Conservation (phyloP, 768 basidiomycete genomes). For the Amanita thiersii region DNA sequence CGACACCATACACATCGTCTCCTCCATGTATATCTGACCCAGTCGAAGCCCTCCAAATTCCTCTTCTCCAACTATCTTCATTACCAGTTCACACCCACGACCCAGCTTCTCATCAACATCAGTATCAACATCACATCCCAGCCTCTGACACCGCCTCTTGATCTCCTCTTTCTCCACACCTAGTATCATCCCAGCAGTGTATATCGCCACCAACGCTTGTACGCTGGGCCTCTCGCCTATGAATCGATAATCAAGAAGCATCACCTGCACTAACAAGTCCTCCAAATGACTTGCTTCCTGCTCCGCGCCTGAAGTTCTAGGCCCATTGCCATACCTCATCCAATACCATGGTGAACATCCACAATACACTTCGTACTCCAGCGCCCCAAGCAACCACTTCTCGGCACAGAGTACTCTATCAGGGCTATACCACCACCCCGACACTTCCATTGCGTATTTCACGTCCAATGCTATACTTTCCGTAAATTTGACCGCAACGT, state of each 20-base stretch:
- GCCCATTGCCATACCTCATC: neutral
- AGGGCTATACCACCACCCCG: neutral
- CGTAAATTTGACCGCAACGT: neutral
- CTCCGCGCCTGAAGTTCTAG: neutral
- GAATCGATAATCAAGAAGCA: neutral
- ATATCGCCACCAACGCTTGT: neutral
- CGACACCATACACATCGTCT: neutral
- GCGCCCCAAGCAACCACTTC: neutral
- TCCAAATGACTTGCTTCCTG: neutral
- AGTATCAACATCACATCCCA: neutral
- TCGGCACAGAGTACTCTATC: neutral
- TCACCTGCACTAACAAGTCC: slow-evolving; percentile 4
- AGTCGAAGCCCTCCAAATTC: neutral
- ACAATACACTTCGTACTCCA: neutral
- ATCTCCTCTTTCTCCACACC: neutral
- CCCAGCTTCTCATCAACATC: neutral
- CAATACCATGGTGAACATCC: slow-evolving; percentile 9
- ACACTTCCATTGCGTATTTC: too few species aligned
- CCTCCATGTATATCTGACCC: neutral
- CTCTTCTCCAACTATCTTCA: neutral
- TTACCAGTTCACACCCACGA: neutral
- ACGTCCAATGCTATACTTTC: neutral
- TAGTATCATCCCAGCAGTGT: neutral
- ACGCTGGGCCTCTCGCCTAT: neutral
- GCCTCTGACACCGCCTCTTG: neutral